Evolutionary conservation across 169 alveolate genomes (phyloP).

Genomic region (Besnoitia besnoiti): DNA sequence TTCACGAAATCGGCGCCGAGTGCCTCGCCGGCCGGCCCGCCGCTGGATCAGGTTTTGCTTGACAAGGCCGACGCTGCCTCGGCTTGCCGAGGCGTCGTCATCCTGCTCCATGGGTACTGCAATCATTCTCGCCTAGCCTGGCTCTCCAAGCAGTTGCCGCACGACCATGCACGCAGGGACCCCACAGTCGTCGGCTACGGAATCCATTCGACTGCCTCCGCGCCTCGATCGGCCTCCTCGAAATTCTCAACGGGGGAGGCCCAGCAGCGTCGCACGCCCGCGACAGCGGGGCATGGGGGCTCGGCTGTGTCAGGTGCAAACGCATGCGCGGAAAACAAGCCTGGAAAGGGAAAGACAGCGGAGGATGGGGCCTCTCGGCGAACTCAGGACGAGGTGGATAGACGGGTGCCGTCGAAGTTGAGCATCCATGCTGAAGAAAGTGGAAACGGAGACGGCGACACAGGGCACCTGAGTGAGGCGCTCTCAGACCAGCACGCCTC

Average conservation of each 20-base stretch:
- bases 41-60: background rate
- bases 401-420: too few relatives aligned
- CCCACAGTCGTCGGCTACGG: slow-evolving; percentile 30
- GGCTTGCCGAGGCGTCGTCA: slow-evolving; percentile 1
- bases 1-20: background rate
- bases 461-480: too few relatives aligned
- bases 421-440: too few relatives aligned
- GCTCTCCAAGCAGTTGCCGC: background rate
- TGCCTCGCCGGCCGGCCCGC: too few relatives aligned
- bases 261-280: too few relatives aligned
- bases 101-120: slow-evolving; percentile 48
- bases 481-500: background rate
- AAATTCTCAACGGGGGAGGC: too few relatives aligned
- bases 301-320: too few relatives aligned
- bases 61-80: background rate
- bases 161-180: background rate
- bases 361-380: background rate
- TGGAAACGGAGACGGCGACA: background rate
- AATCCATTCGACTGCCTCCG: too few relatives aligned
- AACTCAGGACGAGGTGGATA: too few relatives aligned
- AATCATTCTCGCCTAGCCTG: slow-evolving; percentile 40
- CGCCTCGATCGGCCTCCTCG: too few relatives aligned
- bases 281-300: too few relatives aligned
- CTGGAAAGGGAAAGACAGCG: background rate
- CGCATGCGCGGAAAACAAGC: too few relatives aligned